phyloP scores from a whole-genome alignment of 257 asterid species.

The Apocynum venetum region DNA sequence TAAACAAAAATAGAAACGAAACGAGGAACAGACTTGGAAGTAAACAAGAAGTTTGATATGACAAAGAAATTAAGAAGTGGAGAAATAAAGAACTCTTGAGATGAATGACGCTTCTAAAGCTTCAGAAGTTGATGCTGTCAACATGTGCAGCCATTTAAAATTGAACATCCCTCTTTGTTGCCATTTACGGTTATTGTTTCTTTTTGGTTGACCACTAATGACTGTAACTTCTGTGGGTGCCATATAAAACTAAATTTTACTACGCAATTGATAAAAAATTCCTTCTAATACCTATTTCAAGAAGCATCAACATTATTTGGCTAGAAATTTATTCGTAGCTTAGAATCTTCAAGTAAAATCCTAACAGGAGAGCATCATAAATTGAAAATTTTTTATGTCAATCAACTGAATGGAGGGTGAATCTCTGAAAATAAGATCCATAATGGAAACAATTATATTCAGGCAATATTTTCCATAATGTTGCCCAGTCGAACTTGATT shows the following conservation, averaged over 20 bases:
- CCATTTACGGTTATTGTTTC: not conserved
- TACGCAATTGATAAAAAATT: not conserved
- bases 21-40: constrained; percentile 2
- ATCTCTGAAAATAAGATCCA: not conserved
- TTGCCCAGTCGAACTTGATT: not conserved
- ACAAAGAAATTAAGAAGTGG: not conserved
- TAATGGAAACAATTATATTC: not conserved
- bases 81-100: not conserved
- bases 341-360: not conserved
- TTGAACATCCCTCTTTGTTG: not conserved
- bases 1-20: not conserved
- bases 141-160: not conserved
- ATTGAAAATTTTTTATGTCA: not conserved
- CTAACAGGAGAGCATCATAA: not conserved
- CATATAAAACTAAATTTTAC: not conserved
- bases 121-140: not conserved
- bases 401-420: not conserved
- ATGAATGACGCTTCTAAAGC: not conserved
- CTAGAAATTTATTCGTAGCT: not conserved
- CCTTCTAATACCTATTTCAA: too few species aligned
- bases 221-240: not conserved
- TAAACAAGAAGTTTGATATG: not conserved
- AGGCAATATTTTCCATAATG: not conserved
- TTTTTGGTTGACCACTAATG: not conserved
- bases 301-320: not conserved